Percentiles rank a stretch among this genome's conserved stretches.
These are phyloP conservation scores for Spergularia marina DNA, from an alignment of 148 eudicot genomes.

Conservation along the genomic window DNA sequence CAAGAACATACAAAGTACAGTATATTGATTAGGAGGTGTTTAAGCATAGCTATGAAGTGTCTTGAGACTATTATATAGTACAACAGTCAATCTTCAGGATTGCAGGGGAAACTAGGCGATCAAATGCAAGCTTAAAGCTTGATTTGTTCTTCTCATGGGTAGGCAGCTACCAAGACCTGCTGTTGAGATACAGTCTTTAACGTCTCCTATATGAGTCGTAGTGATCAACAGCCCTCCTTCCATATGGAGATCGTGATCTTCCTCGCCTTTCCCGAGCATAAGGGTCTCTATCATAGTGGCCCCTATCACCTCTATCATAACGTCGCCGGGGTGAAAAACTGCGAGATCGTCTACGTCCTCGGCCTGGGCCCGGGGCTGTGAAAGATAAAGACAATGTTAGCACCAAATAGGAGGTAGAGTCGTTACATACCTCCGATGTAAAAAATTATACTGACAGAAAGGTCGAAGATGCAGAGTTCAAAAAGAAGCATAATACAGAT, in stretches of 20 bases:
- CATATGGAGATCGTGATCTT: constrained; percentile 45
- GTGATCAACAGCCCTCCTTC: constrained; percentile 44
- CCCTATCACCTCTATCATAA: constrained; percentile 39
- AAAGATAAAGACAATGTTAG: background rate
- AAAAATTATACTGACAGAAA: background rate
- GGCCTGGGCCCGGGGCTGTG: constrained; percentile 33
- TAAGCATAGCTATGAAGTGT: background rate
- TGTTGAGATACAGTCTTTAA: constrained; percentile 27
- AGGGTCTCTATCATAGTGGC: constrained; percentile 43
- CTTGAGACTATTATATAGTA: background rate
- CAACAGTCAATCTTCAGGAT: constrained; percentile 8
- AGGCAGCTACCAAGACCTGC: constrained; percentile 21
- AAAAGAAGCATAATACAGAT: background rate
- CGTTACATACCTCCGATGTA: background rate
- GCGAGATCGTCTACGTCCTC: constrained; percentile 40
- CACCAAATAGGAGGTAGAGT: background rate
- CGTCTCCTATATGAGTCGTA: constrained; percentile 44
- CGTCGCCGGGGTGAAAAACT: constrained; percentile 51
- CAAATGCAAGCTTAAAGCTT: background rate
- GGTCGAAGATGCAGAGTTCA: background rate
- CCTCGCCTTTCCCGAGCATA: constrained; percentile 41
- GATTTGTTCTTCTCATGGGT: constrained; percentile 9
- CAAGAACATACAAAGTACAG: background rate
- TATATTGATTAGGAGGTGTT: background rate
- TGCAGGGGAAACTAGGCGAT: background rate